These are phyloP conservation scores for barrel medic (Medicago truncatula) DNA, from an alignment of 306 rosid genomes.

Conservation along the genomic window MtrunA17r5.0-ANR NC_053043.1:6690501-6691000, in stretches of 20 bases:
- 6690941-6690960: not conserved
- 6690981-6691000: not conserved
- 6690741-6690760: not conserved
- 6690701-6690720: no score
- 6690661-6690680: no score
- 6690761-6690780: not conserved
- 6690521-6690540: constrained; percentile 21
- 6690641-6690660: no score
- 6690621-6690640: no score
- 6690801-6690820: not conserved
- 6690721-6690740: no score
- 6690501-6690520: constrained; percentile 37
- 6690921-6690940: not conserved
- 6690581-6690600: no score
- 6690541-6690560: constrained; percentile 18
- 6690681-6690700: no score
- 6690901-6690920: not conserved
- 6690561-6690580: not conserved
- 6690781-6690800: not conserved
- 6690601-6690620: no score
- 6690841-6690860: not conserved
- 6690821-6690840: not conserved
- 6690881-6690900: not conserved
- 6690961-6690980: not conserved
- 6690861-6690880: not conserved